Evolutionary conservation across 805 yeast genomes (phyloP), one percentile per base, ranked within the genome.

Genomic region (Sungouiozyma ichnusensis): DNA sequence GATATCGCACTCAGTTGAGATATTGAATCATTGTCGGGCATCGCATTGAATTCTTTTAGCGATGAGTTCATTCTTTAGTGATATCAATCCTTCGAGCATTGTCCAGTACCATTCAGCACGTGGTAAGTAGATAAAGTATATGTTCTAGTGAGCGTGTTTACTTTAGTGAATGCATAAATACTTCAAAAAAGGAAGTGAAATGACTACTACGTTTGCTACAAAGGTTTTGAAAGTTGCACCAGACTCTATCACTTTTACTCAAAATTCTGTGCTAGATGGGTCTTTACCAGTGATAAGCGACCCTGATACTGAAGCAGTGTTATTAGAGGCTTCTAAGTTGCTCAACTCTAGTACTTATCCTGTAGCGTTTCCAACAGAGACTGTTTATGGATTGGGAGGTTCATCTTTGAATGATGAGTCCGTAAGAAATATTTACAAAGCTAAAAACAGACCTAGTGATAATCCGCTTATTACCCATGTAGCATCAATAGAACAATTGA

Each of bases 371-470:
- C 98, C 98, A 2, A 85, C 98, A 0, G 98, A 92, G 57, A 92
- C 98, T 0, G 98, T 92, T 0, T 92, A 92, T 60, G 98, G 98
- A 0, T 69, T 92, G 1, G 98, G 95, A 0, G 98, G 92, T 1
- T 81, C 88, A 3, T 84, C 94, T 0, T 65, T 85, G 39, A 71
- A 69, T 41, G 86, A 86, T 41, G 76, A 74, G 4, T 74, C 94
- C 0, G 95, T 88, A 2, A 58, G 63, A 44, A 74, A 79, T 36
- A 92, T 92, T 8, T 92, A 87, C 60, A 68, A 62, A 19, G 97
- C 97, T 20, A 92, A 92, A 54, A 86, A 87, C 57, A 71, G 98
- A 48, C 98, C 98, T 0, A 78, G 94, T 4, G 98, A 92, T 62
- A 92, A 92, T 54, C 98, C 98, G 3, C 66, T 92, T 46, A 92